Base-by-base conservation (phyloP, 805 yeast species). In the Teunomyces stri region DNA sequence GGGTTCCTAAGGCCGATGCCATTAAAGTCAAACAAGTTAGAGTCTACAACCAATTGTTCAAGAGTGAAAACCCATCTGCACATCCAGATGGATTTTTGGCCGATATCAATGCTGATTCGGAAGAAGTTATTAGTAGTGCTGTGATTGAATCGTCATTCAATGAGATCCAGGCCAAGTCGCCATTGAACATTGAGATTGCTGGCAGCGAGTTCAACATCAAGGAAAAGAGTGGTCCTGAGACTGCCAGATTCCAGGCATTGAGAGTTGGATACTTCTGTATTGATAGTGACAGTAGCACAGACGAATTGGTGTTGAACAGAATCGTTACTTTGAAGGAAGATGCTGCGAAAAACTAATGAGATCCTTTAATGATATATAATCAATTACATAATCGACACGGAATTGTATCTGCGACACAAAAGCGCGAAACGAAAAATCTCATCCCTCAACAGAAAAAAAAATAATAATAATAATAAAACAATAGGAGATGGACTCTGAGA, bases 191-290 rank as follows among this genome's bases (percentile, higher is more conserved):
- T 57, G 76, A 73, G 34, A 76, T 84, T 25, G 75, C 78, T 28
- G 75, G 76, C 34, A 77, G 81, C 43, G 84, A 84, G 52, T 88
- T 89, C 64, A 76, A 78, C 61, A 85, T 90, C 54, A 75, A 79
- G 56, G 97, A 94, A 65, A 76, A 78, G 50, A 68, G 69, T 34
- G 76, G 76, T 29, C 70, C 76, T 52, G 96, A 91, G 66, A 80
- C 91, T n/a, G 89, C 88, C 28, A 82, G 99, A 69, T 94, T 94
- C 89, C 99, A 94, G 74, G 99, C 96, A 27, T 80, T 94, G 68
- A 83, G 99, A 72, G 92, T 89, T 40, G 99, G 99, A 27, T 94
- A 94, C 69, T 94, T 90, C 80, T 84, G 96, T 61, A 66, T 89
- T 65, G 99, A 94, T 65, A 80, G 78, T 56, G 97, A 92, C 53